Evolutionary conservation across 257 asterid species (phyloP).

Genomic region (Plantago major): DNA sequence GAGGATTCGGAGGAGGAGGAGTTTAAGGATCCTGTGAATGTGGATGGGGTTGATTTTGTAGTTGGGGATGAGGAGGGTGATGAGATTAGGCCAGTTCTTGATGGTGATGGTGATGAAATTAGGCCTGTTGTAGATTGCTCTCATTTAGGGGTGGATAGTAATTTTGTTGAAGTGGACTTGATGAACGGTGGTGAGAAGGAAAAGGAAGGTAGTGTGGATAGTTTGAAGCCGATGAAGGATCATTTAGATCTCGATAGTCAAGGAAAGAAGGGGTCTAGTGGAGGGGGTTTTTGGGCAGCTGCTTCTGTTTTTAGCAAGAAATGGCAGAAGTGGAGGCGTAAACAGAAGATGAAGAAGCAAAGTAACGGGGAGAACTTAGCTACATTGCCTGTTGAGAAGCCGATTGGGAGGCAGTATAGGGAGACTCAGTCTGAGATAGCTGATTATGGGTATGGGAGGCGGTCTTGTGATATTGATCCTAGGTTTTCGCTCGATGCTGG

Average conservation of each 20-base stretch:
- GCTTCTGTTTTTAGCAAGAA: conserved; percentile 87
- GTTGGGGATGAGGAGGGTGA: conserved; percentile 30
- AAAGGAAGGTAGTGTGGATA: conserved; percentile 31
- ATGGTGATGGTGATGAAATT: conserved; percentile 47
- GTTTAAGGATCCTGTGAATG: conserved; percentile 18
- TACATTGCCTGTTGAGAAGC: conserved; percentile 66
- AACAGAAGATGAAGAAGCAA: conserved; percentile 72
- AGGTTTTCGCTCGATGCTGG: conserved; percentile 83
- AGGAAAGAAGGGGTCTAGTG: conserved; percentile 54
- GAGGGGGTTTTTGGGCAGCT: conserved; percentile 72
- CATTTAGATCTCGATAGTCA: conserved; percentile 62
- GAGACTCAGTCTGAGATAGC: conserved; percentile 87
- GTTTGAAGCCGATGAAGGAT: conserved; percentile 73
- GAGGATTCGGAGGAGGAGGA: conserved; percentile 43
- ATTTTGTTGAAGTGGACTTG: conserved; percentile 29
- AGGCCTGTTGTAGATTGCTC: conserved; percentile 35
- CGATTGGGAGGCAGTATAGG: conserved; percentile 56
- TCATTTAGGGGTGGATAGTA: conserved; percentile 31
- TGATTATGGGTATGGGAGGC: conserved; percentile 80
- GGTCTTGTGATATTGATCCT: conserved; percentile 80
- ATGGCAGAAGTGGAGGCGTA: conserved; percentile 84
- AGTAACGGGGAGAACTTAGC: conserved; percentile 40
- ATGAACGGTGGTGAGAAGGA: conserved; percentile 48
- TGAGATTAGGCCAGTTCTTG: background rate
- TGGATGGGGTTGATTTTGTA: conserved; percentile 24